Conservation (phyloP, 2,329 filamentous ascomycete genomes). For the Microdochium nivale region DNA sequence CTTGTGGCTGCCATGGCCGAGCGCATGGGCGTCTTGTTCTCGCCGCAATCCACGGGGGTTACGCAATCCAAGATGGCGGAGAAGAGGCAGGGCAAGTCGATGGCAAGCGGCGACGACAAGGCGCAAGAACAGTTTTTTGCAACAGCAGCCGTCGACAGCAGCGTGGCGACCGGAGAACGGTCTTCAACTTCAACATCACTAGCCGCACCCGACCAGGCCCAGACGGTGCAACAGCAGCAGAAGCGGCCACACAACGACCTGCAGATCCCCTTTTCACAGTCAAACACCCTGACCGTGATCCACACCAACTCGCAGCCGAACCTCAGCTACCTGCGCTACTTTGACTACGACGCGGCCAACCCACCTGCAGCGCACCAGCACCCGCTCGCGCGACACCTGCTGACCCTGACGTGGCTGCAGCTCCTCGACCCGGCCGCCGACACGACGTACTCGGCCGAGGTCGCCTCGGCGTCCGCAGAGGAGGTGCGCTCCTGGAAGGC, state of each 20-base stretch:
- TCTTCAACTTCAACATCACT: no score
- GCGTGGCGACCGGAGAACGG: conserved; percentile 3
- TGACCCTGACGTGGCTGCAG: conserved; percentile 86
- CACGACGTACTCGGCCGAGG: conserved; percentile 60
- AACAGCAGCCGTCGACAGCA: background rate
- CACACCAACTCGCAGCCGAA: conserved; percentile 83
- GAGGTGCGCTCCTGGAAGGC: conserved; percentile 66
- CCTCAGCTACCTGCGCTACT: conserved; percentile 80
- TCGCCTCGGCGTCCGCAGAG: conserved; percentile 48
- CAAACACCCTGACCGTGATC: conserved; percentile 72
- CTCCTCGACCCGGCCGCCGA: conserved; percentile 71
- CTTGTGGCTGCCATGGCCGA: conserved; percentile 79
- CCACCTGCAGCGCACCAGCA: conserved; percentile 56
- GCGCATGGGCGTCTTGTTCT: conserved; percentile 73
- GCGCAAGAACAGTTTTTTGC: background rate
- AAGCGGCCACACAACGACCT: conserved; percentile 28
- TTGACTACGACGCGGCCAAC: conserved; percentile 68
- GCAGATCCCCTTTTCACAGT: conserved; percentile 56
- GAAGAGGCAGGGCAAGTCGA: conserved; percentile 5
- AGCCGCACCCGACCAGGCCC: no score
- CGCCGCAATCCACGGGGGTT: conserved; percentile 19
- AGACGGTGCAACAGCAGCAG: background rate
- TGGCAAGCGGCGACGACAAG: conserved; percentile 19
- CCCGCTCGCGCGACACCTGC: conserved; percentile 73
- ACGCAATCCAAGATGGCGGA: conserved; percentile 6